A percentile compares a stretch with the other conserved stretches of the same genome.
Evolutionary conservation across 768 basidiomycete genomes (phyloP).

Genomic region (Dioszegia hungarica): DNA sequence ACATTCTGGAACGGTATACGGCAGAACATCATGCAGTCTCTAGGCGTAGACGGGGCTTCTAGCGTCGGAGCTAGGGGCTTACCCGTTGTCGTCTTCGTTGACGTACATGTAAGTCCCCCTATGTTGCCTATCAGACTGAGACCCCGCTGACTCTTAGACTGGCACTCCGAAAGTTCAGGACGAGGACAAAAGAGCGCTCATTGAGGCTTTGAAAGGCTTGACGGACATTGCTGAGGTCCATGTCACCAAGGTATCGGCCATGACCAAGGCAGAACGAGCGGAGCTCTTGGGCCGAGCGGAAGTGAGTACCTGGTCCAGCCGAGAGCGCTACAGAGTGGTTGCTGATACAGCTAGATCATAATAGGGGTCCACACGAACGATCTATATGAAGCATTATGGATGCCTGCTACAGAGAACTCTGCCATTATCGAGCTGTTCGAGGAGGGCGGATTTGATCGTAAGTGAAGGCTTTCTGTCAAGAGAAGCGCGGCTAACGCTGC

Average conservation of each 20-base stretch:
- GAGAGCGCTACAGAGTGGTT: no score
- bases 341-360: constrained; percentile 23
- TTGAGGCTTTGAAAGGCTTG: constrained; percentile 36
- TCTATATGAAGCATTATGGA: constrained; percentile 37
- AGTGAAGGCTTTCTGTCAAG: neutral
- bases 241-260: constrained; percentile 30
- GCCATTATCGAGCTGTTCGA: constrained; percentile 43
- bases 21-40: constrained; percentile 23
- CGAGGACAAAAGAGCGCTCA: constrained; percentile 26
- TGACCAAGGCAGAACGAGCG: constrained; percentile 33
- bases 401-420: constrained; percentile 29
- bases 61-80: constrained; percentile 18
- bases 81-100: constrained; percentile 44
- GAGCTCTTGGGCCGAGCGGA: constrained; percentile 31
- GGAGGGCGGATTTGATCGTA: constrained; percentile 39
- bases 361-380: constrained; percentile 38
- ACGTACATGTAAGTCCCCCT: constrained; percentile 32
- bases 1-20: constrained; percentile 26
- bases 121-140: neutral
- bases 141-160: constrained; percentile 14
- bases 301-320: constrained; percentile 18
- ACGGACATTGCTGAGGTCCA: constrained; percentile 44
- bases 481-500: neutral
- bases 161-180: constrained; percentile 24
- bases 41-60: constrained; percentile 23